Evolutionary conservation across 768 basidiomycete genomes (phyloP).

Genomic region (Kwoniella sp.): DNA sequence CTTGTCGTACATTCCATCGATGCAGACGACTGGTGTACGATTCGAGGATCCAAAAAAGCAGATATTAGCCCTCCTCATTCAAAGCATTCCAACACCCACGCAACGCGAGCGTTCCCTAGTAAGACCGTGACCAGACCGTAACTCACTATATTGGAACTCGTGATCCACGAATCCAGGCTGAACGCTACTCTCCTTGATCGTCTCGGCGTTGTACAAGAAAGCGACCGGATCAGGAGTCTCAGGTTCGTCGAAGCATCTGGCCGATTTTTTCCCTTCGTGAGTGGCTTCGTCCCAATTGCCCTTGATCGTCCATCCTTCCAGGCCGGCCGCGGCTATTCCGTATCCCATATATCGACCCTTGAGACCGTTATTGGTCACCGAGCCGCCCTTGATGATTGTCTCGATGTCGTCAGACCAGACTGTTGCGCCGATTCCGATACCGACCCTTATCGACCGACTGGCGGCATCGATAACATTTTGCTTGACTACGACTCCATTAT

Average conservation of each 20-base stretch:
- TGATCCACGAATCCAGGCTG: constrained; percentile 54
- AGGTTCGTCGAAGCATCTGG: constrained; percentile 53
- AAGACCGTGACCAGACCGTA: no score
- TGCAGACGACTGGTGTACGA: constrained; percentile 51
- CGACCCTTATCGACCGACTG: constrained; percentile 56
- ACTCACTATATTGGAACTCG: constrained; percentile 56
- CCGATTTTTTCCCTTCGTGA: constrained; percentile 48
- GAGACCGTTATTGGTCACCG: constrained; percentile 55
- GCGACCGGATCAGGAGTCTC: constrained; percentile 53
- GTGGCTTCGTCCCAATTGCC: constrained; percentile 56
- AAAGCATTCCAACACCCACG: background rate
- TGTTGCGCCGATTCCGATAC: constrained; percentile 58
- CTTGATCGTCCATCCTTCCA: constrained; percentile 55
- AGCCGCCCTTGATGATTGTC: constrained; percentile 55
- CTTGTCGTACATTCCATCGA: constrained; percentile 42
- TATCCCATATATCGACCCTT: constrained; percentile 58
- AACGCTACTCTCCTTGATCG: constrained; percentile 45
- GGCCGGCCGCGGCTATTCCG: constrained; percentile 57
- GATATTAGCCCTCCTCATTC: no score
- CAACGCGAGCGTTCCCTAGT: background rate
- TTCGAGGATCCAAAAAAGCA: background rate
- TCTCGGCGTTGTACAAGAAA: constrained; percentile 41
- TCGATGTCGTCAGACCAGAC: constrained; percentile 58
- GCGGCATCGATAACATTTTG: constrained; percentile 57
- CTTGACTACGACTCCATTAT: constrained; percentile 54